These are phyloP conservation scores for Scutellaria galericulata DNA, from an alignment of 257 asterid species.

Conservation along the genomic window DNA sequence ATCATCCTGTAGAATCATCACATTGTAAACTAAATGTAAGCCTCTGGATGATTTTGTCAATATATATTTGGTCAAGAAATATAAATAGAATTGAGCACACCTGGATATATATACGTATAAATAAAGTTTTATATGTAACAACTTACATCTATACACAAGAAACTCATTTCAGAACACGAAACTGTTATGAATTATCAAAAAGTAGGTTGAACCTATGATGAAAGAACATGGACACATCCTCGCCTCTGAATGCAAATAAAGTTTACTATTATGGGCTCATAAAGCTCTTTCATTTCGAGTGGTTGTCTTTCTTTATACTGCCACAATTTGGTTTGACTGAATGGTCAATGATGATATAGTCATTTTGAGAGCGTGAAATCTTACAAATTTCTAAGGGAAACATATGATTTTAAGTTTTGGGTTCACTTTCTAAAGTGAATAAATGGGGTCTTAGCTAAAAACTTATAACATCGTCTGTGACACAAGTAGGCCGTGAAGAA, in stretches of 20 bases:
- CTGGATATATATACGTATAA: not conserved
- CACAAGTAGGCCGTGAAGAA: conserved; percentile 18
- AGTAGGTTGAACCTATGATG: not conserved
- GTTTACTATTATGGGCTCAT: not conserved
- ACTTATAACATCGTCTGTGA: not conserved
- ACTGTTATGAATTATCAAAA: conserved; percentile 5
- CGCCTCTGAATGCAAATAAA: not conserved
- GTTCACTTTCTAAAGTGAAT: not conserved
- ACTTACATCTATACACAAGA: not conserved
- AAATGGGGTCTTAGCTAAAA: not conserved
- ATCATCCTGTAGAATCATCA: conserved; percentile 74
- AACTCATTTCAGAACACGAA: not conserved
- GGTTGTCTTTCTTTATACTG: conserved; percentile 12
- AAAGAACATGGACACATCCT: not conserved
- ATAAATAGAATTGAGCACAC: not conserved
- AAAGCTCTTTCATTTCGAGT: not conserved
- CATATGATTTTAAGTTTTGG: not conserved
- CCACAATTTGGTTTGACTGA: not conserved
- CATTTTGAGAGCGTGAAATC: not conserved
- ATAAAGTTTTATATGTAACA: too few species aligned
- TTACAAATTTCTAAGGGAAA: not conserved
- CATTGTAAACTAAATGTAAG: conserved; percentile 27
- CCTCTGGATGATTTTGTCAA: conserved; percentile 4
- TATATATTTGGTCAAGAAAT: not conserved
- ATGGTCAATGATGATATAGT: conserved; percentile 3